Base-by-base conservation (phyloP, 495 filamentous ascomycete species). In the Trichoderma reesei region DNA sequence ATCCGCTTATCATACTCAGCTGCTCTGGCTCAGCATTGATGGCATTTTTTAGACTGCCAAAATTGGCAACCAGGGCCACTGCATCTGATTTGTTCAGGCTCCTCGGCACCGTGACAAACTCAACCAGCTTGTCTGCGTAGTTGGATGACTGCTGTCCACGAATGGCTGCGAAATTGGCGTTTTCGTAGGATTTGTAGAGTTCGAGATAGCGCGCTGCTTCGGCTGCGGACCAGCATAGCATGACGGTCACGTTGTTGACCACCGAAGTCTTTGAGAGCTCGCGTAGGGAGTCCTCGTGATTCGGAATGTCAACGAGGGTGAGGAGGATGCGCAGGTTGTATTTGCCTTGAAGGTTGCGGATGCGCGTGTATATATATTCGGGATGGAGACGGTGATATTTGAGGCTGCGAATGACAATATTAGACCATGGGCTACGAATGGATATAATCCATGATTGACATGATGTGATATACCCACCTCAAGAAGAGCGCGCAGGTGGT, bases 381-480 rank as follows among this genome's bases (percentile, higher is more conserved):
- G 94, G 94, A 73, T 99, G 95, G 59, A 97, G 77, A 11, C 94
- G 91, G 74, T 98, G 94, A 74, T 99, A 99, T 74, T 99, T 99
- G 39, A 99, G 82, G 34, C 88, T 92, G 60, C 13, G 14, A 0
- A 14, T 14, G 5, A 26, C 31, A 11, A 16, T 6, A 20, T 63
- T 14, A 56, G 62, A 26, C 26, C 26, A 1, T 1, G 26, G 26
- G 0, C 26, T 26, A 26, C 26, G 26, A 26, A 26, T 26, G 26
- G 1, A 26, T 26, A 60, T 41, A 48, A 7, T n/a, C 14, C 7
- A 7, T 48, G 9, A 9, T 18, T 18, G 14, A 18, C 0, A 48
- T 9, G 0, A 39, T 6, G 20, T 20, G 37, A 54, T 14, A 39
- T 1, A 34, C 63, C 16, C 2, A 74, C 73, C 71, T 72, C 16